Conservation (phyloP, 257 asterid species). For the Eucommia ulmoides region DNA sequence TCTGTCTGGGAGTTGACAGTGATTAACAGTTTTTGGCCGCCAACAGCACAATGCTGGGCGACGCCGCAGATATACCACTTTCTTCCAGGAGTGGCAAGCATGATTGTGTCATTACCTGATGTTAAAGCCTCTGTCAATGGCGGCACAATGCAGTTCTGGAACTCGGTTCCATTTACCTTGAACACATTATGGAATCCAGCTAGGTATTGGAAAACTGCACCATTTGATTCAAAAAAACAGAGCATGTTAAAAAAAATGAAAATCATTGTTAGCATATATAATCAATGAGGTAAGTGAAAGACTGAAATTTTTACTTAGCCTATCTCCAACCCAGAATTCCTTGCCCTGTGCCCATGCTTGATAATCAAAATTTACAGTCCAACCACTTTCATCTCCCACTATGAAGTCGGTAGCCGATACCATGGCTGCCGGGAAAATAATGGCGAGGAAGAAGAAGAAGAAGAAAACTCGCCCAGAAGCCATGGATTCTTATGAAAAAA, state of each 20-base stretch:
- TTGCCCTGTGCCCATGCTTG: constrained; percentile 26
- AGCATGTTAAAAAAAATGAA: neutral
- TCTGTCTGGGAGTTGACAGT: too few relatives aligned
- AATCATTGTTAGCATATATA: neutral
- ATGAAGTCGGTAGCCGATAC: constrained; percentile 18
- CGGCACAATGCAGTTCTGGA: constrained; percentile 15
- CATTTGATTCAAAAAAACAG: neutral
- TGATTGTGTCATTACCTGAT: constrained; percentile 15
- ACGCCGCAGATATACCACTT: constrained; percentile 30
- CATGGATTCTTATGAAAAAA: too few relatives aligned
- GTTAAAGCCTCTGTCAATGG: neutral
- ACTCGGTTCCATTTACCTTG: constrained; percentile 23
- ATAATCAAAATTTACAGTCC: constrained; percentile 24
- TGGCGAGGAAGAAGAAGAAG: too few relatives aligned
- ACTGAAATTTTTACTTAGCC: constrained; percentile 9
- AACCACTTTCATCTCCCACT: constrained; percentile 34
- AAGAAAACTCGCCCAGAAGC: too few relatives aligned
- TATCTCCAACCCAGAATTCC: constrained; percentile 30
- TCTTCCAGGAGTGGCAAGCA: constrained; percentile 16
- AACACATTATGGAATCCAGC: constrained; percentile 15
- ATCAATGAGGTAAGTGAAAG: neutral
- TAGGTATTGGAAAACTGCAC: constrained; percentile 14
- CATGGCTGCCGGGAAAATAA: too few relatives aligned
- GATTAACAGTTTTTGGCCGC: too few relatives aligned
- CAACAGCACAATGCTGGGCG: constrained; percentile 14